These are phyloP conservation scores for Aquilaria malaccensis DNA, from an alignment of 345 rosid species.

Conservation along the genomic window DNA sequence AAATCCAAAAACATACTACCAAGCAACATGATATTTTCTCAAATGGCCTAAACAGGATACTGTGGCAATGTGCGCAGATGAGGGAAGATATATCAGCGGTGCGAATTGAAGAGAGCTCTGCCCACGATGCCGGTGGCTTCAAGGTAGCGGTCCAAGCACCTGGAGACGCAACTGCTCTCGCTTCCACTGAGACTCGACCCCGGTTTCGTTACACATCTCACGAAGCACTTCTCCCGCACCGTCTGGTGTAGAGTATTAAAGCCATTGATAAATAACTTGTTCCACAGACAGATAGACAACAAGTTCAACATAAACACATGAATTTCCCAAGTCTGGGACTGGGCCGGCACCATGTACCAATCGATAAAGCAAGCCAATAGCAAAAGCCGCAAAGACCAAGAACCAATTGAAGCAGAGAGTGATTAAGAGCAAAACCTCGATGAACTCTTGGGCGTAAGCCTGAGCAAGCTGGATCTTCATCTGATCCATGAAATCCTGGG, in stretches of 20 bases:
- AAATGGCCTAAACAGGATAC: slow-evolving; percentile 1
- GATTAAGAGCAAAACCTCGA: slow-evolving; percentile 39
- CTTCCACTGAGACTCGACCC: slow-evolving; percentile 86
- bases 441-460: slow-evolving; percentile 74
- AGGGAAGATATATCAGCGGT: slow-evolving; percentile 28
- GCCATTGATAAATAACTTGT: too few species aligned
- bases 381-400: not conserved
- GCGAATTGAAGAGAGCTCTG: slow-evolving; percentile 49
- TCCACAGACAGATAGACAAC: not conserved
- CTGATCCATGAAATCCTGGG: slow-evolving; percentile 60
- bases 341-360: not conserved
- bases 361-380: too few species aligned
- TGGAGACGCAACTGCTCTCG: slow-evolving; percentile 90
- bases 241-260: slow-evolving; percentile 37
- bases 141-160: slow-evolving; percentile 95
- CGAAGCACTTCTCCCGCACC: slow-evolving; percentile 76
- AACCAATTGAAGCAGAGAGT: slow-evolving; percentile 1
- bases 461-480: slow-evolving; percentile 63
- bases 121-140: slow-evolving; percentile 87
- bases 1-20: not conserved
- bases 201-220: slow-evolving; percentile 81
- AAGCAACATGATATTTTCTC: slow-evolving; percentile 2
- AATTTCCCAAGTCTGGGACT: too few species aligned
- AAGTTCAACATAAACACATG: not conserved
- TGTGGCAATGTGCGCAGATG: not conserved